Percentiles rank a stretch among this genome's conserved stretches.
Evolutionary conservation across 306 rosid species (phyloP).

Genomic region (Cucumis cinereus): DNA sequence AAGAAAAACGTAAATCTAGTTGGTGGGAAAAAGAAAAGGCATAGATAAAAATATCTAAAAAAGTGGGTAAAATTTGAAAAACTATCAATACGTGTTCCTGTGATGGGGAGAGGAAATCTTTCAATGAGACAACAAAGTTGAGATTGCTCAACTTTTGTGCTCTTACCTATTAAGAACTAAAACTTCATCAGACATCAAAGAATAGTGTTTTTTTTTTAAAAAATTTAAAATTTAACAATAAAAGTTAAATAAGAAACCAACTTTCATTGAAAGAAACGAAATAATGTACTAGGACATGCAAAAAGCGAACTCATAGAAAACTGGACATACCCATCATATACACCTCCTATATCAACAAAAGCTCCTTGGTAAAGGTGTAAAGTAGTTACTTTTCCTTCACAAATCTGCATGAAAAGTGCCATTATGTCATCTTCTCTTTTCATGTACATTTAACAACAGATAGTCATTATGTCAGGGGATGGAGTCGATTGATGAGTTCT

Average conservation of each 20-base stretch:
- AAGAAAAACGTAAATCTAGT: background rate
- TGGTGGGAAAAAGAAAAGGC: background rate
- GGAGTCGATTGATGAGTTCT: too few species aligned
- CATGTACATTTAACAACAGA: background rate
- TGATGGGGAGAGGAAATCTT: background rate
- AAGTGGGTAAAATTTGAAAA: background rate
- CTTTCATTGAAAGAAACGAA: background rate
- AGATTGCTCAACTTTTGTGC: background rate
- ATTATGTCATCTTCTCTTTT: background rate
- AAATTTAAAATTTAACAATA: too few species aligned
- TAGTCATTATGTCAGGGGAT: too few species aligned
- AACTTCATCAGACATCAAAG: background rate
- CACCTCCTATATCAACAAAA: constrained; percentile 96
- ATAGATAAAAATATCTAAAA: background rate
- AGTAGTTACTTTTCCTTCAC: constrained; percentile 70
- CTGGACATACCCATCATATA: constrained; percentile 69
- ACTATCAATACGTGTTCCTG: background rate
- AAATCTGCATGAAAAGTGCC: constrained; percentile 46
- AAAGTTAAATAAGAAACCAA: background rate
- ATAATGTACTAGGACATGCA: background rate
- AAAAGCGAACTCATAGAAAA: background rate
- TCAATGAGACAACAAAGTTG: background rate
- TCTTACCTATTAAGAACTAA: background rate
- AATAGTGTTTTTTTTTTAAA: too few species aligned
- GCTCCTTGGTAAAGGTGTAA: constrained; percentile 96